Conservation (phyloP, 2,329 filamentous ascomycete species). For the Passalora sequoiae region DNA sequence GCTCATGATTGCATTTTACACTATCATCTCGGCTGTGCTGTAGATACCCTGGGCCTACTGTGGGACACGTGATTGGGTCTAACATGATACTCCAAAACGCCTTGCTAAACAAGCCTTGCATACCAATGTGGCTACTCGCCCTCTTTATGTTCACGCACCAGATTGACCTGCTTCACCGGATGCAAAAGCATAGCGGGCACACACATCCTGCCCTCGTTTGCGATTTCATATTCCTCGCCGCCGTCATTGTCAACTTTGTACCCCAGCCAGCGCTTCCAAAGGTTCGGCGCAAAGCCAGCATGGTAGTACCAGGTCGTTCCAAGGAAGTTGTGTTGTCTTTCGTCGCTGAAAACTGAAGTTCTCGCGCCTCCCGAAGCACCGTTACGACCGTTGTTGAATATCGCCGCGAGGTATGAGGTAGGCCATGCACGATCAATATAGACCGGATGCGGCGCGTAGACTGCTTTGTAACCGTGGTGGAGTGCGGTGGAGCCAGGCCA, state of each 20-base stretch:
- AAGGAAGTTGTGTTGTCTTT: slow-evolving; percentile 50
- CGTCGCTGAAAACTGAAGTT: slow-evolving; percentile 47
- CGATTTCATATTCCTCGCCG: slow-evolving; percentile 41
- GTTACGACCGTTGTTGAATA: slow-evolving; percentile 53
- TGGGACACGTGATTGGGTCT: no score
- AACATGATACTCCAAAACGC: no score
- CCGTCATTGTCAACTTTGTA: slow-evolving; percentile 50
- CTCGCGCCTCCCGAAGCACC: slow-evolving; percentile 47
- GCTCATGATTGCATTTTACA: no score
- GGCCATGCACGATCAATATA: slow-evolving; percentile 55
- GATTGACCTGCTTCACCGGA: slow-evolving; percentile 48
- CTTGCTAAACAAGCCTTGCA: no score
- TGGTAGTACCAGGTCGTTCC: slow-evolving; percentile 53
- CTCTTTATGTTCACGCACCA: slow-evolving; percentile 40
- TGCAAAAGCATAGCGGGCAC: slow-evolving; percentile 45
- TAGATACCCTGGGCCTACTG: no score
- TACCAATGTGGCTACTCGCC: no score
- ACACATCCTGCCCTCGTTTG: slow-evolving; percentile 46
- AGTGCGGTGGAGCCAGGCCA: slow-evolving; percentile 66
- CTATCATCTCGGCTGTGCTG: no score
- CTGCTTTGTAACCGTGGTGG: slow-evolving; percentile 72
- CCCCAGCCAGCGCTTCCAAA: slow-evolving; percentile 55
- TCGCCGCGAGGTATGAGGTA: slow-evolving; percentile 48
- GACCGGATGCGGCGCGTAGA: slow-evolving; percentile 58
- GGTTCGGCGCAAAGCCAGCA: slow-evolving; percentile 48